Evolutionary conservation across 371 early-diverging fungal genomes (phyloP).

Genomic region (Smittium mucronatum): DNA sequence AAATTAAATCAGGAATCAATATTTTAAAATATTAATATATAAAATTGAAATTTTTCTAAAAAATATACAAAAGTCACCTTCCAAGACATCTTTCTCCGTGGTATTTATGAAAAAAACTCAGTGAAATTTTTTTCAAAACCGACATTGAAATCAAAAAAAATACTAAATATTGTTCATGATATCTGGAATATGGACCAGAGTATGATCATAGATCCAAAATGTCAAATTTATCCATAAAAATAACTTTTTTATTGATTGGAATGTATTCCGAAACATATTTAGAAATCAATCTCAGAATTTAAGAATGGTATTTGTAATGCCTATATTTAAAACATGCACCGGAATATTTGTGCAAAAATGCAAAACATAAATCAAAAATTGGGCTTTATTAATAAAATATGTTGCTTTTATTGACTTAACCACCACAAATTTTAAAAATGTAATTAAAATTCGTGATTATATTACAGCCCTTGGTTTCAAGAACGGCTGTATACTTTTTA

Average conservation of each 20-base stretch:
- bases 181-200: background rate
- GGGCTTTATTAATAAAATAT: background rate
- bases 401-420: background rate
- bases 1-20: background rate
- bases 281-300: background rate
- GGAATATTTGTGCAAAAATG: background rate
- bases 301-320: background rate
- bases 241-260: background rate
- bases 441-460: background rate
- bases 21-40: background rate
- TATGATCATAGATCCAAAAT: background rate
- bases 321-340: background rate
- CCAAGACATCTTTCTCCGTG: background rate
- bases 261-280: background rate
- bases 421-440: background rate
- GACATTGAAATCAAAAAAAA: background rate
- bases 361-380: background rate
- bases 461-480: background rate
- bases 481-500: background rate
- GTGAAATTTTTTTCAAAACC: background rate
- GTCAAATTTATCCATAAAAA: background rate
- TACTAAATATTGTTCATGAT: background rate
- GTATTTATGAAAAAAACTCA: background rate
- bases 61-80: background rate
- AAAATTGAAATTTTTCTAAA: background rate